Conservation (phyloP, 1,284 basidiomycete species). For the Austroboletus rostrupii region DNA sequence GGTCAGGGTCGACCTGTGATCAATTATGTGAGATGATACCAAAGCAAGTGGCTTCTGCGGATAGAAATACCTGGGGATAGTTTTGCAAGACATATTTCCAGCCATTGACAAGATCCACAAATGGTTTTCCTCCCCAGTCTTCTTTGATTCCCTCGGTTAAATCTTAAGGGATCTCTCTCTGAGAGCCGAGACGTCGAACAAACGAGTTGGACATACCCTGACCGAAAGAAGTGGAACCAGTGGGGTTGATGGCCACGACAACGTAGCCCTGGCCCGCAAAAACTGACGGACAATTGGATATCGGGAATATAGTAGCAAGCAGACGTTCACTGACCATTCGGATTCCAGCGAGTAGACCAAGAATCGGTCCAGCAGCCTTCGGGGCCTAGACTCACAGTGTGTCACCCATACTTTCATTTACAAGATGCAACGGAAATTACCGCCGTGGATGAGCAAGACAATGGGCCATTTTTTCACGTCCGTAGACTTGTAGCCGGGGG, state of each 20-base stretch:
- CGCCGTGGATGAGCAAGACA: conserved; percentile 74
- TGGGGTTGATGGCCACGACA: conserved; percentile 81
- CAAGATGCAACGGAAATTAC: conserved; percentile 22
- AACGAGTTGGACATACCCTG: conserved; percentile 50
- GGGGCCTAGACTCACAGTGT: conserved; percentile 44
- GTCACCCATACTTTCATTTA: neutral
- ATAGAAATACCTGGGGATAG: conserved; percentile 62
- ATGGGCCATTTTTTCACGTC: conserved; percentile 75
- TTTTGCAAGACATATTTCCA: conserved; percentile 68
- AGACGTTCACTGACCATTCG: conserved; percentile 49
- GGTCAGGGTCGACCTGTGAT: conserved; percentile 69
- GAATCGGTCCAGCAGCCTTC: conserved; percentile 79
- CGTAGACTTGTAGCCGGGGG: conserved; percentile 64
- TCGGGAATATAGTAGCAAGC: neutral
- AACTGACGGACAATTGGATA: conserved; percentile 36
- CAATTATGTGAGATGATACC: conserved; percentile 9
- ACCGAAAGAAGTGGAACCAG: conserved; percentile 85
- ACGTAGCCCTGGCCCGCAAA: conserved; percentile 85
- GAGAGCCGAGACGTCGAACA: neutral
- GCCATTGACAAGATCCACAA: conserved; percentile 73
- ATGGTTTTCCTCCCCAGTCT: conserved; percentile 87
- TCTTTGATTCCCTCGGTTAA: conserved; percentile 76
- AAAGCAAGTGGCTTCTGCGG: neutral
- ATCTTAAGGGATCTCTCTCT: conserved; percentile 40
- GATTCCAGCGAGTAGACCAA: conserved; percentile 89